A percentile compares a stretch with the other conserved stretches of the same genome.
phyloP scores from a whole-genome alignment of 2,329 filamentous ascomycete genomes.

The Rhynchosporium graminicola region DNA sequence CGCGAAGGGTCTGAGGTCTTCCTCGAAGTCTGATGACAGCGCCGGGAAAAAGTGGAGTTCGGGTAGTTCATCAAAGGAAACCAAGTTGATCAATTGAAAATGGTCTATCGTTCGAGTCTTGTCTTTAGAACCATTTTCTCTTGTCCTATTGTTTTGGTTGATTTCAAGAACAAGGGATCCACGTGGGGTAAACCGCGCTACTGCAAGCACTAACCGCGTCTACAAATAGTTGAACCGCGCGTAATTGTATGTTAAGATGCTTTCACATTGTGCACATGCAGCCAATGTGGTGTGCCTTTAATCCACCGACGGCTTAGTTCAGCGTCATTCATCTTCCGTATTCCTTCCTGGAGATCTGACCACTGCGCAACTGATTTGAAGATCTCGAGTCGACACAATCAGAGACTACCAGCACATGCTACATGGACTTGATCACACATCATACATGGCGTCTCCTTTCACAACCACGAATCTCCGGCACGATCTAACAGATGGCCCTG shows the following conservation, averaged over 20 bases:
- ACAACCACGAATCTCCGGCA: background rate
- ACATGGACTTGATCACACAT: background rate
- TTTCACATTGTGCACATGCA: background rate
- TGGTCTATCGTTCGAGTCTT: background rate
- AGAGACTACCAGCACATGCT: background rate
- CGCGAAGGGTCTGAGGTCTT: slow-evolving; percentile 21
- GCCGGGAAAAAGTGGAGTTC: slow-evolving; percentile 23
- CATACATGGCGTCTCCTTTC: background rate
- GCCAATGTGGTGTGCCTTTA: no score
- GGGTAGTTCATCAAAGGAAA: slow-evolving; percentile 25
- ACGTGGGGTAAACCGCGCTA: background rate
- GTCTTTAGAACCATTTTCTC: background rate
- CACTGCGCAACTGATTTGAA: background rate
- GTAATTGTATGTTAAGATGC: background rate
- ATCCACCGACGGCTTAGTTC: background rate
- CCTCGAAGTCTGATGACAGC: slow-evolving; percentile 24
- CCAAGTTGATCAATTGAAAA: slow-evolving; percentile 18
- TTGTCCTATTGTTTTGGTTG: background rate
- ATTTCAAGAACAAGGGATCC: background rate
- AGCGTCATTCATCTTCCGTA: background rate
- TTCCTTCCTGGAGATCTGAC: background rate
- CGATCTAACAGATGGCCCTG: background rate
- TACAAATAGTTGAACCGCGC: background rate
- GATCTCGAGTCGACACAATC: background rate
- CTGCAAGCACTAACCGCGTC: background rate